These are phyloP conservation scores for Scutellaria baicalensis DNA, from an alignment of 257 asterid genomes.

Conservation along the genomic window DNA sequence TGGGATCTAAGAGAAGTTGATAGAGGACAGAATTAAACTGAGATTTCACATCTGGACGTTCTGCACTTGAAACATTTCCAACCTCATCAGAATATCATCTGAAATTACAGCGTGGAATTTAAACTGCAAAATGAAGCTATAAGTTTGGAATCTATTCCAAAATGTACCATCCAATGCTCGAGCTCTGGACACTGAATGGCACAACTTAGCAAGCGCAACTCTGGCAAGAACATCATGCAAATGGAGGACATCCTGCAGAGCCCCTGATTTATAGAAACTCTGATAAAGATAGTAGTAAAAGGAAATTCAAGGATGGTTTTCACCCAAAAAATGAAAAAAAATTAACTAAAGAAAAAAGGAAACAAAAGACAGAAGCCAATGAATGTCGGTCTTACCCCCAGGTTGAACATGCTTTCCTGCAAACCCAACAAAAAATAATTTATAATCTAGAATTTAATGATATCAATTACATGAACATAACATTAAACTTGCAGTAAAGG, in stretches of 20 bases:
- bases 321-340: neutral
- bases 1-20: constrained; percentile 96
- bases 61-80: constrained; percentile 37
- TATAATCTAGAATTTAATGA: neutral
- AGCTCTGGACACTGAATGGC: constrained; percentile 87
- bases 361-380: constrained; percentile 5
- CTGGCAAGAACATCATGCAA: constrained; percentile 99
- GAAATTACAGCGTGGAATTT: neutral
- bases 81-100: constrained; percentile 13
- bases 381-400: constrained; percentile 62
- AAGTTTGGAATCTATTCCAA: neutral
- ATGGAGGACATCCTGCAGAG: constrained; percentile 93
- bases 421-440: constrained; percentile 25
- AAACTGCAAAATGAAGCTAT: constrained; percentile 9
- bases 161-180: constrained; percentile 83
- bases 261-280: constrained; percentile 63
- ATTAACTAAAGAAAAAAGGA: neutral
- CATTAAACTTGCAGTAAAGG: neutral
- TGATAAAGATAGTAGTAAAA: constrained; percentile 16
- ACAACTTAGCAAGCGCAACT: constrained; percentile 93
- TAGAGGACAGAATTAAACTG: constrained; percentile 83
- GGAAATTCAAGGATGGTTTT: constrained; percentile 21
- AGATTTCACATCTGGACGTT: constrained; percentile 80
- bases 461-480: neutral
- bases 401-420: constrained; percentile 88